These are phyloP conservation scores for Sabuloglossum arenarium DNA, from an alignment of 495 filamentous ascomycete species.

Conservation along the genomic window DNA sequence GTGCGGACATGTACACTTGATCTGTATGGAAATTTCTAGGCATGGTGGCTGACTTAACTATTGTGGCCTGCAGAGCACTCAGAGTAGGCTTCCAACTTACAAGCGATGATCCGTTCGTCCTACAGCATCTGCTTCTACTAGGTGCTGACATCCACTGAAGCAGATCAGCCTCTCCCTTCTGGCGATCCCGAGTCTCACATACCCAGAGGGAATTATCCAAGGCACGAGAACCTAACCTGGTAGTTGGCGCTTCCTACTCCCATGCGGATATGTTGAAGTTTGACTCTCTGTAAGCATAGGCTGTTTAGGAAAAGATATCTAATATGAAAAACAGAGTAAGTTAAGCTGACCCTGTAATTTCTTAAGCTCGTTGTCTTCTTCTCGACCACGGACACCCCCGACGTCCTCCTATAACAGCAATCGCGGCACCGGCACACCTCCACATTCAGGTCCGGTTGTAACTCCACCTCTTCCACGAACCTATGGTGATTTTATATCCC, in stretches of 20 bases:
- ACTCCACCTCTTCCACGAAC: conserved; percentile 42
- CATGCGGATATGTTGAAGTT: conserved; percentile 86
- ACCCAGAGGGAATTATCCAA: conserved; percentile 29
- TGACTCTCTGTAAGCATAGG: conserved; percentile 38
- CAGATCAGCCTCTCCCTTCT: conserved; percentile 76
- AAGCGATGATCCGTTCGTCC: conserved; percentile 10
- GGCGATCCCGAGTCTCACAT: conserved; percentile 39
- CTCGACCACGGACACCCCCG: conserved; percentile 29
- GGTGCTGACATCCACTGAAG: conserved; percentile 12
- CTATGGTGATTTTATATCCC: conserved; percentile 56
- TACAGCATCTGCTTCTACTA: background rate
- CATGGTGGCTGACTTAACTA: conserved; percentile 5
- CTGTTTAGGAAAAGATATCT: background rate
- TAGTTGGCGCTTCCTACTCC: conserved; percentile 92
- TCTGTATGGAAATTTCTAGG: background rate
- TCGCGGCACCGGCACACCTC: conserved; percentile 11
- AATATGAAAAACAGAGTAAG: background rate
- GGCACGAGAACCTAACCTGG: conserved; percentile 44
- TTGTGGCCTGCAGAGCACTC: conserved; percentile 28
- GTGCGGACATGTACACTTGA: background rate
- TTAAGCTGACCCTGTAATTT: background rate
- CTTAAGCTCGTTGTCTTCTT: conserved; percentile 1
- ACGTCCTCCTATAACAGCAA: conserved; percentile 12
- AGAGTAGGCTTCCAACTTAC: conserved; percentile 26
- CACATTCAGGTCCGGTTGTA: conserved; percentile 27